These are phyloP conservation scores for Saccharomycopsis sp. DNA, from an alignment of 805 yeast species.

Conservation along the genomic window DNA sequence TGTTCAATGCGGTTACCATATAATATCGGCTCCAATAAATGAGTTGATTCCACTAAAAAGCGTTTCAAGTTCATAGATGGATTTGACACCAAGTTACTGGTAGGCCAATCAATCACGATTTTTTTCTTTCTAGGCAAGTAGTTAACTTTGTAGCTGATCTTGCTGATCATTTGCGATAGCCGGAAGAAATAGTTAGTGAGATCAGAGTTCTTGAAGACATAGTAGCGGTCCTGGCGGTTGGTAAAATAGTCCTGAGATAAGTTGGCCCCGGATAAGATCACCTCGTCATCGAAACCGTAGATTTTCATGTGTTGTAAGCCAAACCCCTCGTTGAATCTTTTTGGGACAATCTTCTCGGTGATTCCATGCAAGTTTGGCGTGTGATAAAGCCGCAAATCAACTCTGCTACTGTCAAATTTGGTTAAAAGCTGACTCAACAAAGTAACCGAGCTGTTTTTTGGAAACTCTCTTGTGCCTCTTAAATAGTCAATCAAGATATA, in stretches of 20 bases:
- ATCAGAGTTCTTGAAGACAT: constrained; percentile 49
- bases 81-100: constrained; percentile 55
- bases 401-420: constrained; percentile 52
- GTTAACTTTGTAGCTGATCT: constrained; percentile 60
- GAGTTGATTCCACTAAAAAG: constrained; percentile 52
- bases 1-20: constrained; percentile 31
- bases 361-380: constrained; percentile 80
- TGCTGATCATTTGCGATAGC: constrained; percentile 62
- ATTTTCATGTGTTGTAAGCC: constrained; percentile 97
- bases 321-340: constrained; percentile 78
- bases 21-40: constrained; percentile 51
- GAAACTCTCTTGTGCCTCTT: constrained; percentile 90
- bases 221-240: constrained; percentile 90
- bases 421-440: constrained; percentile 56
- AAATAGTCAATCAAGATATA: constrained; percentile 78
- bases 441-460: constrained; percentile 69
- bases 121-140: constrained; percentile 39
- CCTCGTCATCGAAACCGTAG: constrained; percentile 89
- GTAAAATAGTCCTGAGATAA: constrained; percentile 88
- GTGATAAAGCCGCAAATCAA: constrained; percentile 77
- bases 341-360: constrained; percentile 61
- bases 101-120: constrained; percentile 69
- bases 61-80: constrained; percentile 50
- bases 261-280: constrained; percentile 86
- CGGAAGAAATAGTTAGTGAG: constrained; percentile 68